These are phyloP conservation scores for Durusdinium trenchii DNA, from an alignment of 73 alveolate species.

Conservation along the genomic window DNA sequence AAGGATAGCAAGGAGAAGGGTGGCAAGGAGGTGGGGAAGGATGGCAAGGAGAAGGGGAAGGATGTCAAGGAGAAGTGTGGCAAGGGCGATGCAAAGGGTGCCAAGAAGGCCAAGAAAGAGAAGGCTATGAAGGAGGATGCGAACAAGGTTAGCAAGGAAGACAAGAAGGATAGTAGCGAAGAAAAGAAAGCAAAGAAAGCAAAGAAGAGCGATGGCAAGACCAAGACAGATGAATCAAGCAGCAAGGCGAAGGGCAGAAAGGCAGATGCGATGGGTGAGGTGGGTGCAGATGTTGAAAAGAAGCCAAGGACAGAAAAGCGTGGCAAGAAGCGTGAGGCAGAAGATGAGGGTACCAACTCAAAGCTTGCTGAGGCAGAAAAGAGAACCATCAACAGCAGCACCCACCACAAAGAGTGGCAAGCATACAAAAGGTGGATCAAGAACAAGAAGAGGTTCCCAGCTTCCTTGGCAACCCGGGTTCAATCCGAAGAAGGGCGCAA, in stretches of 20 bases:
- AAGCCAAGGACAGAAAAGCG: not conserved
- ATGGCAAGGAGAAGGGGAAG: not conserved
- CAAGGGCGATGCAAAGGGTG: not conserved
- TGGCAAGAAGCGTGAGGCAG: not conserved
- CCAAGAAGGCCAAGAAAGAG: not conserved
- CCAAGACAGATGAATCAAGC: not conserved
- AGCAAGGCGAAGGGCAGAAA: not conserved
- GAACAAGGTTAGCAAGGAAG: not conserved
- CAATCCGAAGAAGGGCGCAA: not conserved
- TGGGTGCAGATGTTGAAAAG: not conserved
- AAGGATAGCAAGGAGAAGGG: not conserved
- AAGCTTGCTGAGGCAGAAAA: not conserved
- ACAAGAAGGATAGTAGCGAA: not conserved
- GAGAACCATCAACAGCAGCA: not conserved
- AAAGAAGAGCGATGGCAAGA: not conserved
- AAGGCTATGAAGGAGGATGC: not conserved
- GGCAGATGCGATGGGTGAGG: not conserved
- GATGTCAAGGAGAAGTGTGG: not conserved
- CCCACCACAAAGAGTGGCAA: not conserved
- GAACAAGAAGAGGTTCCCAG: not conserved
- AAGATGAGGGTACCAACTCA: not conserved
- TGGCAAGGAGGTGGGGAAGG: not conserved
- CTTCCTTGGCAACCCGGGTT: not conserved
- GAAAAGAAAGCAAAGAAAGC: not conserved
- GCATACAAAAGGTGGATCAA: not conserved